Percentiles rank a stretch among this genome's conserved stretches.
These are phyloP conservation scores for Sporodiniella umbellata DNA, from an alignment of 371 early-diverging fungal species.

Conservation along the genomic window DNA sequence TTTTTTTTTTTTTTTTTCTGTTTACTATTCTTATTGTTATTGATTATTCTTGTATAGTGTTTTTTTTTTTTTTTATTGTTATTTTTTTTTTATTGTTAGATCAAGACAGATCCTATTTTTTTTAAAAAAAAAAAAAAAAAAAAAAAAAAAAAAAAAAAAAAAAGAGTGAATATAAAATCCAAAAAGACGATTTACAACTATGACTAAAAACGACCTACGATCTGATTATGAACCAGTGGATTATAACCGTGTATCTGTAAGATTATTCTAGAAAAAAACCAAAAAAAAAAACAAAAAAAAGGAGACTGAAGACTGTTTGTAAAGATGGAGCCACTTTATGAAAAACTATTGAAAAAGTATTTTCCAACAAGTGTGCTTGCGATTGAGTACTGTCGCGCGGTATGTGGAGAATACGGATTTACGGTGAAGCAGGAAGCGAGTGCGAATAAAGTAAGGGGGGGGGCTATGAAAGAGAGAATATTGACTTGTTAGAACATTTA, in stretches of 20 bases:
- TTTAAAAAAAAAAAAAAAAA: conserved; percentile 3
- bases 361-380: conserved; percentile 35
- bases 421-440: conserved; percentile 48
- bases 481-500: conserved; percentile 51
- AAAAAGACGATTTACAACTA: too few species aligned
- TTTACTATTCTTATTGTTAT: not conserved
- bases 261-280: too few species aligned
- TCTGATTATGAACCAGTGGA: conserved; percentile 6
- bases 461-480: not conserved
- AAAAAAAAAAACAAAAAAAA: not conserved
- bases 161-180: too few species aligned
- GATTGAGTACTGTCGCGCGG: conserved; percentile 35
- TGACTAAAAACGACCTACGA: conserved; percentile 14
- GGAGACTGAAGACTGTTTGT: not conserved
- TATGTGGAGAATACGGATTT: conserved; percentile 40
- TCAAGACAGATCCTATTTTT: conserved; percentile 2
- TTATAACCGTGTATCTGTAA: conserved; percentile 23
- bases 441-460: conserved; percentile 35
- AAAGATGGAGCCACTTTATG: conserved; percentile 42
- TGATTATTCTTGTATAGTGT: too few species aligned
- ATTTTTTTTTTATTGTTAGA: conserved; percentile 5
- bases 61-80: too few species aligned
- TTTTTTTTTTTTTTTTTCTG: conserved; percentile 2
- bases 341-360: conserved; percentile 27
- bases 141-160: too few species aligned